Evolutionary conservation across 169 alveolate genomes (phyloP).

Genomic region (Prorocentrum cordatum): DNA sequence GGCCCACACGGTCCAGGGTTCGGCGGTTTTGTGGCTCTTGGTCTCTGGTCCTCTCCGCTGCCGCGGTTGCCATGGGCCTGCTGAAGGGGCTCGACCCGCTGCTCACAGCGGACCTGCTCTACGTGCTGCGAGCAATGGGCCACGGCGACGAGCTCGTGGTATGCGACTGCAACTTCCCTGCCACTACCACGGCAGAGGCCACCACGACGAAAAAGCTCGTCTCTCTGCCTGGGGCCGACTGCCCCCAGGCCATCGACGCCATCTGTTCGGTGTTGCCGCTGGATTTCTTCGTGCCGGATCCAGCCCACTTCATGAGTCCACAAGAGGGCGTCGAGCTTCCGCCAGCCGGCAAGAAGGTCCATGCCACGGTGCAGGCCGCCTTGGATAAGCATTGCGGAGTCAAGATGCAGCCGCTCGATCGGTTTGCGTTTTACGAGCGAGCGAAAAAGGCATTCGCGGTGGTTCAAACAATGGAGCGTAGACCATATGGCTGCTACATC

Average conservation of each 20-base stretch:
- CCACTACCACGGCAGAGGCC: too few species aligned
- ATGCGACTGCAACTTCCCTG: background rate
- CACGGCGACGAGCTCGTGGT: background rate
- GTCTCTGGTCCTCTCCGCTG: too few species aligned
- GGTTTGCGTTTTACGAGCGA: background rate
- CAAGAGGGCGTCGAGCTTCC: background rate
- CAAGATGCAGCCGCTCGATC: too few species aligned
- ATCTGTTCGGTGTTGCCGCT: background rate
- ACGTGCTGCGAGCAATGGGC: background rate
- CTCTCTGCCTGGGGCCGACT: background rate
- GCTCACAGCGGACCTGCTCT: background rate
- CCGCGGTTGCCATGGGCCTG: too few species aligned
- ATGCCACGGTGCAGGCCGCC: too few species aligned
- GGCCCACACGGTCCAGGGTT: too few species aligned
- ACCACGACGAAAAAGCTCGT: background rate
- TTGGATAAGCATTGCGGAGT: too few species aligned
- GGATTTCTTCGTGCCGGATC: background rate
- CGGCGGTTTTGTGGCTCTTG: too few species aligned
- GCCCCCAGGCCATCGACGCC: background rate
- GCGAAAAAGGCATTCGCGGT: background rate
- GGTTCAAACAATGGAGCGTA: background rate
- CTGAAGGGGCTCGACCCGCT: background rate
- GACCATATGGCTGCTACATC: background rate
- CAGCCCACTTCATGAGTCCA: background rate
- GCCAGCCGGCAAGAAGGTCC: too few species aligned